Base-by-base conservation (phyloP, 306 rosid genomes). In the Casuarina cunninghamiana region DNA sequence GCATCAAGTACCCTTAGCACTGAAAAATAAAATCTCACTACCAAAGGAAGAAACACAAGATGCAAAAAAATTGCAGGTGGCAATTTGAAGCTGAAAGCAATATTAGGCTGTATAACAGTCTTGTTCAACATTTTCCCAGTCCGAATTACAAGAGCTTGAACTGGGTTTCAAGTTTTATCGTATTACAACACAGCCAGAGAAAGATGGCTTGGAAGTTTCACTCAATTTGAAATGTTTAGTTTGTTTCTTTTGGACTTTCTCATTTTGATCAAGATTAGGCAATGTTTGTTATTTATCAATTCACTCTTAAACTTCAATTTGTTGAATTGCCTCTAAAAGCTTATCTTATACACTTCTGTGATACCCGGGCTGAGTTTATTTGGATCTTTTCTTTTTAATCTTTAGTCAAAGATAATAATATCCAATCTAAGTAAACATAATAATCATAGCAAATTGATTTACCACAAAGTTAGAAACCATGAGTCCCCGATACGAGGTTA, bases 171-270 rank as follows among this genome's bases (percentile, higher is more conserved):
- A 62, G 43, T 62, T 62, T 37, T 43, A 37, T 38, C 37, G 19
- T 37, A 12, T 11, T 11, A 62, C 68, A 62, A 32, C 43, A 62
- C 69, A 62, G 69, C 19, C 44, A 69, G 21, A 48, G 43, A 63
- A 39, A 15, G 60, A 48, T 37, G 39, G 73, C 72, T 76, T 11
- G 72, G 65, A 65, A 19, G 53, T 51, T 58, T 62, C 77, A 74
- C 54, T 58, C 11, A 12, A 57, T 74, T 46, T 46, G 55, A 61
- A 16, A 41, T 37, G 10, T 13, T 26, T 2, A 32, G 32, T 46
- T 55, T 19, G 13, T 26, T 26, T 37, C 65, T 58, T 58, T 58
- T 58, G 65, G 39, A 58, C 65, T 19, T 8, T 58, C 65, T 58
- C 65, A 10, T 6, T 26, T 58, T 58, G 35, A 26, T 26, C 5